These are phyloP conservation scores for Aspergillus jensenii DNA, from an alignment of 2,329 filamentous ascomycete genomes.

Conservation along the genomic window DNA sequence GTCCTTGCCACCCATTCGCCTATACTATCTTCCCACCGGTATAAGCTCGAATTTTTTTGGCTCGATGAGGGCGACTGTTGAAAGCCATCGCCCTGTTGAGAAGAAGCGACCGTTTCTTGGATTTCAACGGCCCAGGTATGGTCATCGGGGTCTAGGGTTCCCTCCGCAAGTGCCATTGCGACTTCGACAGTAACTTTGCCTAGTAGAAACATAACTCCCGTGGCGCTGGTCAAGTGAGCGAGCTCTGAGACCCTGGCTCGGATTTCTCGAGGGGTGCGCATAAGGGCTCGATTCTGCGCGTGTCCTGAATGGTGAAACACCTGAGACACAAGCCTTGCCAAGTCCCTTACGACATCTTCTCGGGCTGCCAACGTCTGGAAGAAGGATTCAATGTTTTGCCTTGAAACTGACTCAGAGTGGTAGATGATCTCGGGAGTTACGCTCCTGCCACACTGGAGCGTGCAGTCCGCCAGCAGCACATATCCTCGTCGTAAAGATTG, in stretches of 20 bases:
- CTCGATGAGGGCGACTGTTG: constrained; percentile 15
- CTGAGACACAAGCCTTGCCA: constrained; percentile 35
- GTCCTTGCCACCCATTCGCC: constrained; percentile 57
- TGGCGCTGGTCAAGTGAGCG: constrained; percentile 18
- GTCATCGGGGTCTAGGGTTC: constrained; percentile 36
- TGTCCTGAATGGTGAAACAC: constrained; percentile 35
- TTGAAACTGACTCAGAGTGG: constrained; percentile 16
- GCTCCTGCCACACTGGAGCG: constrained; percentile 29
- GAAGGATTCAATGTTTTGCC: constrained; percentile 29
- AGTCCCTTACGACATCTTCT: constrained; percentile 32
- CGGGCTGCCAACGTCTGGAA: constrained; percentile 29
- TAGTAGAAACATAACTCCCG: constrained; percentile 30
- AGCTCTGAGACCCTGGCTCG: constrained; percentile 28
- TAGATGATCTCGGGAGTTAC: constrained; percentile 10
- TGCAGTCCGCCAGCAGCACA: constrained; percentile 30
- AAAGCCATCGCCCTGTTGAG: constrained; percentile 15
- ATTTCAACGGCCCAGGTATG: constrained; percentile 41
- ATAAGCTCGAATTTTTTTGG: constrained; percentile 22
- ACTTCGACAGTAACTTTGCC: constrained; percentile 38
- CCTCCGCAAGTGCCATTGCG: constrained; percentile 43
- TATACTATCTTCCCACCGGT: constrained; percentile 59
- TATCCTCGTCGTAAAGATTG: constrained; percentile 34
- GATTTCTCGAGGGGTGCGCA: constrained; percentile 25
- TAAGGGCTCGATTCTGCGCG: constrained; percentile 21
- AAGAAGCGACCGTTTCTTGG: constrained; percentile 31